phyloP scores from a whole-genome alignment of 2,329 filamentous ascomycete species.

The Zopfia rhizophila region DNA sequence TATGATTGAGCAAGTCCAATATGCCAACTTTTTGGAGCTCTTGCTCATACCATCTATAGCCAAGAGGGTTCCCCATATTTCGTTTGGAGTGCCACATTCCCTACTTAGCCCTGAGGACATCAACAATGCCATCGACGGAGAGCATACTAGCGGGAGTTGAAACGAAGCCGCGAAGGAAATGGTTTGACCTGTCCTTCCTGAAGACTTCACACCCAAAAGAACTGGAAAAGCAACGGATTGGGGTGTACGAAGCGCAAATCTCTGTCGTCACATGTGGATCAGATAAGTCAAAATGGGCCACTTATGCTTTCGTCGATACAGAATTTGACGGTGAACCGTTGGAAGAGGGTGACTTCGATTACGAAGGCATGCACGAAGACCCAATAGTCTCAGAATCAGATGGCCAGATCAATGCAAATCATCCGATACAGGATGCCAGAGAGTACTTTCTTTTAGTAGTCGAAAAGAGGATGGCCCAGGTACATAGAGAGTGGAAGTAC shows the following conservation, averaged over 20 bases:
- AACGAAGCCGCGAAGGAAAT: too few relatives aligned
- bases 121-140: slow-evolving; percentile 1
- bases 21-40: background rate
- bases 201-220: background rate
- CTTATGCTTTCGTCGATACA: slow-evolving; percentile 16
- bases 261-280: slow-evolving; percentile 8
- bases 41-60: slow-evolving; percentile 1
- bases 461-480: background rate
- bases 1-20: background rate
- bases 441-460: slow-evolving; percentile 10
- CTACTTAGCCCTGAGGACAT: slow-evolving; percentile 7
- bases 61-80: slow-evolving; percentile 9
- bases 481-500: slow-evolving; percentile 5
- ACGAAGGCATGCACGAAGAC: slow-evolving; percentile 9
- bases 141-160: too few relatives aligned
- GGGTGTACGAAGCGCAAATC: slow-evolving; percentile 11
- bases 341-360: slow-evolving; percentile 3
- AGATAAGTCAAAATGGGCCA: slow-evolving; percentile 14
- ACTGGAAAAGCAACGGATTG: background rate
- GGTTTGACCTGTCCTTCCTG: slow-evolving; percentile 10
- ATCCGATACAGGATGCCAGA: slow-evolving; percentile 14
- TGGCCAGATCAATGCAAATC: slow-evolving; percentile 1
- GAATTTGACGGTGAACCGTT: slow-evolving; percentile 1
- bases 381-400: slow-evolving; percentile 6
- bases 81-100: slow-evolving; percentile 18